Base-by-base conservation (phyloP, 306 rosid genomes). In the Adenanthera pavonina region DNA sequence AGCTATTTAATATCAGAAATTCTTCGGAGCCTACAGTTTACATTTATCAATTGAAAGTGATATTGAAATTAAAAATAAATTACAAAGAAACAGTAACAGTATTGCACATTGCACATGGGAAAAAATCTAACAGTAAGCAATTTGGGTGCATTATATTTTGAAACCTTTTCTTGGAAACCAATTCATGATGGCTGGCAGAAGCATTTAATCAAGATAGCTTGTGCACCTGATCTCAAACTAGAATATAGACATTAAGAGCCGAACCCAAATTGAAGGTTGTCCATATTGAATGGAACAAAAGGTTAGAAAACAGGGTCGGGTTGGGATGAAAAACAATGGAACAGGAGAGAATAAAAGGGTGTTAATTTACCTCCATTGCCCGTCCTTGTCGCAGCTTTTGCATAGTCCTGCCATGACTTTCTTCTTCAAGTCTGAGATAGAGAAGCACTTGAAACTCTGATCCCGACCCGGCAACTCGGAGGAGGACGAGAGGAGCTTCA, bases 361-460 rank as follows among this genome's bases (percentile, higher is more conserved):
- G 10, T 7, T 2, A 4, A 2, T 8, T 86, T 86, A 96, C 99
- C 98, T 96, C 99, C 99, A 96, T 75, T 91, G 99, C 86, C 97
- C 98, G 86, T 96, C 94, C 64, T 92, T 90, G 19, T 90, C 90
- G 83, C 91, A 75, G 41, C 84, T 93, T 90, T 90, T 96, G 86
- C 89, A 78, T 0, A 96, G 89, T 0, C 98, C 94, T 13, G 99
- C 97, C 97, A 93, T 87, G 20, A 96, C 94, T 75, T 89, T 96
- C 91, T 92, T 92, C 92, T 92, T 96, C 78, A 96, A 88, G 84
- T 96, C 98, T 0, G 98, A 91, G 8, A 96, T 93, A 17, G 99
- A 96, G 89, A 96, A 96, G 80, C 99, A 96, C 85, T 96, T 96
- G 79, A 96, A 96, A 48, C 90, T 85, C 74, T 90, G 91, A 75